Conservation (phyloP, 495 filamentous ascomycete species). For the Aspergillus wentii region DNA sequence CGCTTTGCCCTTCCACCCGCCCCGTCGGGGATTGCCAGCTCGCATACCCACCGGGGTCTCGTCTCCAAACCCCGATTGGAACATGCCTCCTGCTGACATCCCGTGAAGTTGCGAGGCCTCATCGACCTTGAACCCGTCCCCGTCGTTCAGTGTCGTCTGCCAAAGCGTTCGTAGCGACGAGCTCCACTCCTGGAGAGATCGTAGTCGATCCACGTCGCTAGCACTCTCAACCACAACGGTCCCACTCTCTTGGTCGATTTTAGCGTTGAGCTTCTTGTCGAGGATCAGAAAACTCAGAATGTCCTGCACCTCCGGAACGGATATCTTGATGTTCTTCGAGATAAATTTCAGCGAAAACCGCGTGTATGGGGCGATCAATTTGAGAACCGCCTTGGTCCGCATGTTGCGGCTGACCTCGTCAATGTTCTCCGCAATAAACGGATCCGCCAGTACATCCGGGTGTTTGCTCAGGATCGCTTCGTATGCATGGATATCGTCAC, state of each 20-base stretch:
- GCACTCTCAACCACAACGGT: constrained; percentile 74
- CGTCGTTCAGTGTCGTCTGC: constrained; percentile 60
- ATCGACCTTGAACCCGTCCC: constrained; percentile 62
- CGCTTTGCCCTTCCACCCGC: constrained; percentile 19
- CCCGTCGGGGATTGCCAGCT: constrained; percentile 17
- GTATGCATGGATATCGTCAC: constrained; percentile 89
- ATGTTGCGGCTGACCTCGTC: constrained; percentile 98
- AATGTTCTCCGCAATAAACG: constrained; percentile 98
- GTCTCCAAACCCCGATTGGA: constrained; percentile 29
- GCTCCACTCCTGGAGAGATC: constrained; percentile 70
- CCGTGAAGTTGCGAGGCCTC: constrained; percentile 23
- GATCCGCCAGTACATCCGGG: constrained; percentile 82
- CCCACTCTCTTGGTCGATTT: constrained; percentile 83
- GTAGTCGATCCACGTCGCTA: constrained; percentile 68
- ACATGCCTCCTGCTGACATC: constrained; percentile 18
- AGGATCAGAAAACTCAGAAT: constrained; percentile 91
- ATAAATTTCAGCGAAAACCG: constrained; percentile 85
- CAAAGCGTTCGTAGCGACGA: constrained; percentile 62
- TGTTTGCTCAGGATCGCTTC: constrained; percentile 83
- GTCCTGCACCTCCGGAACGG: constrained; percentile 80
- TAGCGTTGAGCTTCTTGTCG: constrained; percentile 77
- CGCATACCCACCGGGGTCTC: constrained; percentile 21
- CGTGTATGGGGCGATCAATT: constrained; percentile 91
- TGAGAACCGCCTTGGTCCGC: constrained; percentile 91
- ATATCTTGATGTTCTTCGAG: constrained; percentile 78